Evolutionary conservation across 805 yeast species (phyloP).

Genomic region (Debaryomyces prosopidis): DNA sequence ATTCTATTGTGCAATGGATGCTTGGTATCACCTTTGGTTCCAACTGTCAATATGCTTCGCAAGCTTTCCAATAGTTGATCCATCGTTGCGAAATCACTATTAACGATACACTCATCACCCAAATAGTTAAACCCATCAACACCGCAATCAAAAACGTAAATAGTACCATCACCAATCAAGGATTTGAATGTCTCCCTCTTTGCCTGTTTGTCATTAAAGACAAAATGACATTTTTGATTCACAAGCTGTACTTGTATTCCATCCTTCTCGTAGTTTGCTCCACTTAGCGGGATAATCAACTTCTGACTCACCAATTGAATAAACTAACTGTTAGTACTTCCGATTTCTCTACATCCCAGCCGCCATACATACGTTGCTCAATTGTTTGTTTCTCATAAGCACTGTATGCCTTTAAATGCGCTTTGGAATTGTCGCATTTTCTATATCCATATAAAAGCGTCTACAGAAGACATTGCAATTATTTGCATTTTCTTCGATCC

Average conservation of each 20-base stretch:
- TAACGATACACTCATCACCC: background rate
- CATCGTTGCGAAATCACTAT: background rate
- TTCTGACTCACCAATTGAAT: background rate
- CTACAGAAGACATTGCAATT: too few species aligned
- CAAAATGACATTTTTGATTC: constrained; percentile 10
- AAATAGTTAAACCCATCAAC: background rate
- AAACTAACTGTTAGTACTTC: background rate
- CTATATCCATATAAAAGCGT: too few species aligned
- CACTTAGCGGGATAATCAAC: background rate
- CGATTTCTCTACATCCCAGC: background rate
- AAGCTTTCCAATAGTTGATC: background rate
- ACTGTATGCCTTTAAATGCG: too few species aligned
- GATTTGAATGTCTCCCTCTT: constrained; percentile 4
- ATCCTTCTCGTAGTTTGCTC: background rate
- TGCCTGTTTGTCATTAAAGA: constrained; percentile 6
- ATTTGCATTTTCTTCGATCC: too few species aligned
- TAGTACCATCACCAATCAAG: background rate
- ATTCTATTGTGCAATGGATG: background rate
- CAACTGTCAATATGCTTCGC: background rate
- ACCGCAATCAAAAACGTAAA: constrained; percentile 7
- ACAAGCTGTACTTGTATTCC: background rate
- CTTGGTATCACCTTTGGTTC: background rate
- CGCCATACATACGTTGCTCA: background rate
- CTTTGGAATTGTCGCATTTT: too few species aligned
- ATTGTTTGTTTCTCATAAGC: background rate